Evolutionary conservation across 768 basidiomycete species (phyloP).

Genomic region (Hemileccinum impolitum): DNA sequence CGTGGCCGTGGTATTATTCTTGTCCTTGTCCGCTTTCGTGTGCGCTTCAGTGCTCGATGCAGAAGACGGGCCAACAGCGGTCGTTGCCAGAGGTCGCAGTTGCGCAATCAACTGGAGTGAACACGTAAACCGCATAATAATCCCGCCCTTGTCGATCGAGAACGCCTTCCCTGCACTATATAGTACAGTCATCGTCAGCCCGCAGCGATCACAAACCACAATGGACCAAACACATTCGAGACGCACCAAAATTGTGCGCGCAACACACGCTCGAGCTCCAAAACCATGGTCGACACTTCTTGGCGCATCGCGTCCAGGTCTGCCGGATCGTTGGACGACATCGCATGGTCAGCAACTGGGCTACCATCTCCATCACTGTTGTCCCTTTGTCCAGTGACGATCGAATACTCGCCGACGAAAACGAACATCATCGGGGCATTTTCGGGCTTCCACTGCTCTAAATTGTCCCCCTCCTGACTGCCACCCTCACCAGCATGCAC

Average conservation of each 20-base stretch:
- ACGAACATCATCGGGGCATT: slow-evolving; percentile 12
- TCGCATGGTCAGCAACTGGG: not conserved
- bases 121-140: slow-evolving; percentile 24
- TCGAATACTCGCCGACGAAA: slow-evolving; percentile 28
- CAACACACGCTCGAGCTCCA: slow-evolving; percentile 12
- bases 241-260: slow-evolving; percentile 20
- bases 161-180: slow-evolving; percentile 19
- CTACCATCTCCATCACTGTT: not conserved
- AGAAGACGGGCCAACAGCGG: not conserved
- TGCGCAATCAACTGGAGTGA: slow-evolving; percentile 20
- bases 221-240: not conserved
- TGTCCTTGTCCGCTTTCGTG: not conserved
- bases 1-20: not conserved
- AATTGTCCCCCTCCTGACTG: not conserved
- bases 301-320: slow-evolving; percentile 13
- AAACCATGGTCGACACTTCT: slow-evolving; percentile 17
- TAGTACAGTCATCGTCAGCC: not conserved
- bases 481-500: too few species aligned
- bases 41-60: too few species aligned
- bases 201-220: not conserved
- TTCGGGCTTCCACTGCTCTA: not conserved
- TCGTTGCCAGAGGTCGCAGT: slow-evolving; percentile 6
- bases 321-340: not conserved
- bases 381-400: slow-evolving; percentile 13
- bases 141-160: slow-evolving; percentile 18